A percentile compares a stretch with the other conserved stretches of the same genome.
Evolutionary conservation across 2,329 filamentous ascomycete genomes (phyloP).

Genomic region (Tolypocladium endophyticum): DNA sequence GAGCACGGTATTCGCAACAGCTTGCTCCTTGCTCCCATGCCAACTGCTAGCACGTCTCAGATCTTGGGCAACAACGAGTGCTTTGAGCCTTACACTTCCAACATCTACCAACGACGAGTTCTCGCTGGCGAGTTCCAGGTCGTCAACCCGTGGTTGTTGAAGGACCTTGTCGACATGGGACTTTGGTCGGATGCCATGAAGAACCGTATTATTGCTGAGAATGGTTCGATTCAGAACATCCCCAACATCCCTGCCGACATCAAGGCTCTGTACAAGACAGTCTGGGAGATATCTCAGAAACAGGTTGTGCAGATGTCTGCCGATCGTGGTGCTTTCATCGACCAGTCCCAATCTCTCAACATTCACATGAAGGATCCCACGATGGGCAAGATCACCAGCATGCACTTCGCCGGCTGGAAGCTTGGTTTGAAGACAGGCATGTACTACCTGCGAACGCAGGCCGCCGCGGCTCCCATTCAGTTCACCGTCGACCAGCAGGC

Average conservation of each 20-base stretch:
- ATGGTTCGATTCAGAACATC: conserved; percentile 92
- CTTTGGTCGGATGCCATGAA: conserved; percentile 99
- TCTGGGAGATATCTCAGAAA: conserved; percentile 97
- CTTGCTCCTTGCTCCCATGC: conserved; percentile 91
- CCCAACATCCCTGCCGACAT: conserved; percentile 92
- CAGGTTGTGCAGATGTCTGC: conserved; percentile 96
- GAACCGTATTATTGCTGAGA: conserved; percentile 98
- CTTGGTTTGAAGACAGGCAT: conserved; percentile 98
- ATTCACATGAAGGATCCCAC: conserved; percentile 99
- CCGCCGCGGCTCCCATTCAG: conserved; percentile 91
- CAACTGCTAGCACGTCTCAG: conserved; percentile 92
- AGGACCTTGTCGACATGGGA: conserved; percentile 95
- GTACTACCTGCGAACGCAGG: conserved; percentile 99
- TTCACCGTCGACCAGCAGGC: conserved; percentile 98
- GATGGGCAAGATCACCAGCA: conserved; percentile 99
- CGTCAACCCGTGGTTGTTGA: conserved; percentile 96
- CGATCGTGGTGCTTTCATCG: conserved; percentile 95
- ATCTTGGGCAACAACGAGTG: conserved; percentile 99
- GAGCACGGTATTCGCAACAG: conserved; percentile 93
- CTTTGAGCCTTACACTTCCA: conserved; percentile 99
- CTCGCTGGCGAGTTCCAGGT: conserved; percentile 98
- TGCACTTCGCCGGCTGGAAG: conserved; percentile 99
- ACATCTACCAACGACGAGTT: conserved; percentile 98
- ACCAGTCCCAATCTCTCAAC: conserved; percentile 98
- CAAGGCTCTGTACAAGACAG: conserved; percentile 97